phyloP scores from a whole-genome alignment of 2,329 filamentous ascomycete species.

The Trichoderma sp. region DNA sequence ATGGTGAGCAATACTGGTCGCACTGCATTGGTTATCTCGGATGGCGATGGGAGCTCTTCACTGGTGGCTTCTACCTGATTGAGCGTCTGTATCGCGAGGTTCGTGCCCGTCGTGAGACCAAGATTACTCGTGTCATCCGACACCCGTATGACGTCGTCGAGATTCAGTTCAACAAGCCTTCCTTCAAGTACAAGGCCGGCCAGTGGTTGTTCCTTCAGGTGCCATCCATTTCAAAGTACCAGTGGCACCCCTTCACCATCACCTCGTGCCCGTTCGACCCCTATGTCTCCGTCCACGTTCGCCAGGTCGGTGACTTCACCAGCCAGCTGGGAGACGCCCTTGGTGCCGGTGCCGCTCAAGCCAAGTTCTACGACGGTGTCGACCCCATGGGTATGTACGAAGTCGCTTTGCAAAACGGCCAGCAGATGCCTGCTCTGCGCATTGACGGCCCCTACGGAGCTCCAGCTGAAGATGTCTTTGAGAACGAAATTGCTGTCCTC shows the following conservation, averaged over 20 bases:
- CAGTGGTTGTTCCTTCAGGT: conserved; percentile 98
- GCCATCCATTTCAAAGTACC: conserved; percentile 79
- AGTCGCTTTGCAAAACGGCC: conserved; percentile 87
- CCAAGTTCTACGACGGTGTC: conserved; percentile 84
- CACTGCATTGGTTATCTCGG: conserved; percentile 95
- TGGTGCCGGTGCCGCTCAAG: conserved; percentile 83
- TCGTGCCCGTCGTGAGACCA: conserved; percentile 75
- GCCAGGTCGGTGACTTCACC: conserved; percentile 96
- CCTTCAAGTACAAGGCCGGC: conserved; percentile 96
- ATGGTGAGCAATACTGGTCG: conserved; percentile 75
- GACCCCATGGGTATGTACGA: conserved; percentile 98
- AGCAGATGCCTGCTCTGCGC: conserved; percentile 83
- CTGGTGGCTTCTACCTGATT: conserved; percentile 77
- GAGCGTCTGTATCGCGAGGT: conserved; percentile 93
- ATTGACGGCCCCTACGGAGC: conserved; percentile 97
- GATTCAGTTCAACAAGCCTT: conserved; percentile 94
- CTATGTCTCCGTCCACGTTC: conserved; percentile 90
- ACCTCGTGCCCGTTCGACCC: conserved; percentile 96
- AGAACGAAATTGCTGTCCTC: conserved; percentile 83
- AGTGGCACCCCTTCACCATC: conserved; percentile 99
- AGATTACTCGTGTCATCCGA: conserved; percentile 89
- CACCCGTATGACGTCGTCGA: conserved; percentile 97
- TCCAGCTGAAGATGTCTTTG: conserved; percentile 94
- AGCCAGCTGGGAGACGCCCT: conserved; percentile 88
- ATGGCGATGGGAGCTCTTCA: conserved; percentile 94